These are phyloP conservation scores for Podospora pseudoanserina DNA, from an alignment of 495 filamentous ascomycete genomes.

Conservation along the genomic window DNA sequence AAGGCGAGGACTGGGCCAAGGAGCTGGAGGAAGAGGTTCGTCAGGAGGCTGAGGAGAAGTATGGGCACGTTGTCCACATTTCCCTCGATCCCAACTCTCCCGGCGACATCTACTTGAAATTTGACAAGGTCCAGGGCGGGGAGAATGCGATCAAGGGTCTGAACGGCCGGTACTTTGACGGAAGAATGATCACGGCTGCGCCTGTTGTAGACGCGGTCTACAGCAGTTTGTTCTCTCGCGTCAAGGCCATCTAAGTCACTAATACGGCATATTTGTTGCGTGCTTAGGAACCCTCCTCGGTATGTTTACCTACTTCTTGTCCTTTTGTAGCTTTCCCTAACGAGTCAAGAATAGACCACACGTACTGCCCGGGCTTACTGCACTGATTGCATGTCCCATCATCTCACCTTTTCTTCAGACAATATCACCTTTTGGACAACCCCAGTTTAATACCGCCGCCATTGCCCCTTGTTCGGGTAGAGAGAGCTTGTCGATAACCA, in stretches of 20 bases:
- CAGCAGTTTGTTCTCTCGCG: constrained; percentile 90
- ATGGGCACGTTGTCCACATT: constrained; percentile 98
- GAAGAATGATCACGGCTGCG: constrained; percentile 81
- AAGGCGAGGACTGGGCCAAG: constrained; percentile 84
- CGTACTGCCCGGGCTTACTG: not conserved
- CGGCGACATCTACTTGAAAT: constrained; percentile 98
- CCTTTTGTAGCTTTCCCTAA: not conserved
- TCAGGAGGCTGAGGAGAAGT: constrained; percentile 89
- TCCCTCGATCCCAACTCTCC: constrained; percentile 86
- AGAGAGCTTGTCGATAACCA: not conserved
- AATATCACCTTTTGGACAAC: not conserved
- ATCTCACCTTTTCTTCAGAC: not conserved
- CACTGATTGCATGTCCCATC: not conserved
- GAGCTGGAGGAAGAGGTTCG: constrained; percentile 93
- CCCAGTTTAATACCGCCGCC: not conserved
- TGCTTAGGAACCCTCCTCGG: constrained; percentile 39
- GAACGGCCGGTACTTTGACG: constrained; percentile 94
- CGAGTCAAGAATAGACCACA: not conserved
- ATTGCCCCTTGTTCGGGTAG: not conserved
- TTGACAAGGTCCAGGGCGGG: constrained; percentile 88
- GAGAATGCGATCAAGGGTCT: constrained; percentile 97
- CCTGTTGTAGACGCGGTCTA: constrained; percentile 98
- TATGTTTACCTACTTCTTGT: constrained; percentile 21
- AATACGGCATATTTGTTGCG: constrained; percentile 43
- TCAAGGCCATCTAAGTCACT: constrained; percentile 64